Conservation (phyloP, 257 asterid species). For the Fraxinus cuspidata region DNA sequence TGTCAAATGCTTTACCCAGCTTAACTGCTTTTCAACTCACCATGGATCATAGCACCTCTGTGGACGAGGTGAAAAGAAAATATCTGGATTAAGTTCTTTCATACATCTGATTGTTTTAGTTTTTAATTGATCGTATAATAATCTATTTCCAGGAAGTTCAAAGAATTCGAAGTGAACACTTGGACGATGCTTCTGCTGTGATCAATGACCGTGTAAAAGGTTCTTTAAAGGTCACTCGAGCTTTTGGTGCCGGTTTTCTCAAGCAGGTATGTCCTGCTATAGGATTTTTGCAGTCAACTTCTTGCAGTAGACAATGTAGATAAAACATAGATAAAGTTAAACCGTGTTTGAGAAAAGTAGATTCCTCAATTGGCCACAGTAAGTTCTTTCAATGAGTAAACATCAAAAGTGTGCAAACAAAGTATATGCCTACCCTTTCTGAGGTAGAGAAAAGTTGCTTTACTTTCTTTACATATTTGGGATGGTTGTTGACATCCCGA, state of each 20-base stretch:
- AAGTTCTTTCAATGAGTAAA: conserved; percentile 21
- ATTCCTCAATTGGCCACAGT: conserved; percentile 31
- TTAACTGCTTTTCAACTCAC: conserved; percentile 78
- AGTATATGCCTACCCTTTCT: conserved; percentile 34
- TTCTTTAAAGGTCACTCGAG: conserved; percentile 92
- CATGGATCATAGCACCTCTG: conserved; percentile 84
- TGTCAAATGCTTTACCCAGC: conserved; percentile 35
- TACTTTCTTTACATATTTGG: conserved; percentile 29
- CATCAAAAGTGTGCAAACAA: conserved; percentile 32
- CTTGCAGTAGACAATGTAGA: conserved; percentile 15
- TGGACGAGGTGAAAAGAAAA: conserved; percentile 61
- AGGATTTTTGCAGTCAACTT: conserved; percentile 20
- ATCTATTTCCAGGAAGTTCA: conserved; percentile 61
- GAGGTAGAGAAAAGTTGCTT: conserved; percentile 24
- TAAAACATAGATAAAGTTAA: conserved; percentile 14
- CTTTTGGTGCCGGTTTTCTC: conserved; percentile 98
- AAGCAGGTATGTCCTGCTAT: conserved; percentile 67
- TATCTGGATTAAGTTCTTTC: not conserved
- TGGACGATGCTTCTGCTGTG: conserved; percentile 75
- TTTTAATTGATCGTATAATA: conserved; percentile 17
- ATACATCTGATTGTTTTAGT: not conserved
- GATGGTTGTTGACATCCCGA: conserved; percentile 19
- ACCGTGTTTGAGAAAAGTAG: conserved; percentile 42
- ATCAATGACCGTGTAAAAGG: conserved; percentile 90
- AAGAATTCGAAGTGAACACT: conserved; percentile 74